phyloP scores from a whole-genome alignment of 1,284 basidiomycete genomes.

The Rhodotorula sp. region DNA sequence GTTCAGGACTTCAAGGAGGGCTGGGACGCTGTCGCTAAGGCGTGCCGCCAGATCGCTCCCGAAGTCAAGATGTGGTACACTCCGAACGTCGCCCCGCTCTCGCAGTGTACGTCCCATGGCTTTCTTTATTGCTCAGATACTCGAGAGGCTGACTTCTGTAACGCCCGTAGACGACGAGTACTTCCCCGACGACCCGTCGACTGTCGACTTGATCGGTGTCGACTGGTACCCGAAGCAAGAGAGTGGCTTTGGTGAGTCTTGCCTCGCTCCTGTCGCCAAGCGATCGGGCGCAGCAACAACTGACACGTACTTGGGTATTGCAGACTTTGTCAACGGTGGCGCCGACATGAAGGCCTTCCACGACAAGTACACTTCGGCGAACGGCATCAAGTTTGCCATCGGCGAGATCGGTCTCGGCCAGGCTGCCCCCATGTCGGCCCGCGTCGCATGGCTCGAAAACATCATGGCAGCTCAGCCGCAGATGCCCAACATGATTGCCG shows the following conservation, averaged over 20 bases:
- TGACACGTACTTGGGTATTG: background rate
- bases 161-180: conserved; percentile 37
- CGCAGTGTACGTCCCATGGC: conserved; percentile 18
- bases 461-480: conserved; percentile 37
- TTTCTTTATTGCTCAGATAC: too few relatives aligned
- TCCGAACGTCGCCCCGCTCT: conserved; percentile 42
- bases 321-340: conserved; percentile 38
- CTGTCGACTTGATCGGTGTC: conserved; percentile 47
- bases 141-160: background rate
- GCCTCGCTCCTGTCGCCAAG: background rate
- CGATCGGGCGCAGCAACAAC: background rate
- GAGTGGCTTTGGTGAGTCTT: conserved; percentile 8
- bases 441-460: conserved; percentile 45
- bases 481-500: conserved; percentile 45
- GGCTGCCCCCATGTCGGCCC: conserved; percentile 36
- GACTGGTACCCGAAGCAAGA: conserved; percentile 44
- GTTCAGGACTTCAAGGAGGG: conserved; percentile 48
- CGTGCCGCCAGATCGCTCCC: conserved; percentile 45
- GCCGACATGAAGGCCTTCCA: conserved; percentile 49
- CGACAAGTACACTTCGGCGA: conserved; percentile 44
- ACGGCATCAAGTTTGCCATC: conserved; percentile 47
- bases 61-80: conserved; percentile 48
- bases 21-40: conserved; percentile 47
- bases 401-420: conserved; percentile 48
- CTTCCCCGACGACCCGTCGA: conserved; percentile 45